phyloP scores from a whole-genome alignment of 2,329 filamentous ascomycete genomes.

The Taxawa tesnikishii region DNA sequence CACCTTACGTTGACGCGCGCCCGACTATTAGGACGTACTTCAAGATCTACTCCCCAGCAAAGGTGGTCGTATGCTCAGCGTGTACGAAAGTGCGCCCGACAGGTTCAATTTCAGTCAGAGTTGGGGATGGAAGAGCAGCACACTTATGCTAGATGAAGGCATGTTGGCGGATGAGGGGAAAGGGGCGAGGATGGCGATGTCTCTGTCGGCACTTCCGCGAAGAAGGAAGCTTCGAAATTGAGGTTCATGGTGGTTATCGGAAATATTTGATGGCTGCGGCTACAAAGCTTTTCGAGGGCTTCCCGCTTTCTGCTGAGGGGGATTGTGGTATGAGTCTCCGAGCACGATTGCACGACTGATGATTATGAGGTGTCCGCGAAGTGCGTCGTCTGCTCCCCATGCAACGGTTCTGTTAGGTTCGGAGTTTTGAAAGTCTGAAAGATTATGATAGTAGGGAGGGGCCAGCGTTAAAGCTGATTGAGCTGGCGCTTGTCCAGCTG shows the following conservation, averaged over 20 bases:
- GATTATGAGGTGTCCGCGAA: no score
- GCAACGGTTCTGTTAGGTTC: no score
- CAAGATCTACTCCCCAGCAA: conserved; percentile 49
- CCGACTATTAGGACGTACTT: conserved; percentile 50
- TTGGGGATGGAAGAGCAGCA: conserved; percentile 50
- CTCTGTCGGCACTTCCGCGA: conserved; percentile 15
- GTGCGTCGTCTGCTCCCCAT: no score
- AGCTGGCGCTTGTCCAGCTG: no score
- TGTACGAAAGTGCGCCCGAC: conserved; percentile 47
- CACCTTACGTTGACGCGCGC: conserved; percentile 41
- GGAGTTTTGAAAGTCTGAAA: no score
- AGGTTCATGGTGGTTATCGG: conserved; percentile 50
- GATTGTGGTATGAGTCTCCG: no score
- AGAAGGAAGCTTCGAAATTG: conserved; percentile 26
- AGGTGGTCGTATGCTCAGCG: conserved; percentile 44
- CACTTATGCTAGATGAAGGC: conserved; percentile 42
- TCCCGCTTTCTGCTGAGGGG: no score
- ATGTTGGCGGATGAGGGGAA: conserved; percentile 19
- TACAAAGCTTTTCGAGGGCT: no score
- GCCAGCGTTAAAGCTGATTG: no score
- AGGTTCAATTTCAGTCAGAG: conserved; percentile 48
- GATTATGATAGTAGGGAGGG: no score
- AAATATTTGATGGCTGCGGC: conserved; percentile 34
- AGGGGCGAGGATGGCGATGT: conserved; percentile 21
- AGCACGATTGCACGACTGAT: no score